Conservation (phyloP, 1,284 basidiomycete species). For the Trichosporon asahii region DNA sequence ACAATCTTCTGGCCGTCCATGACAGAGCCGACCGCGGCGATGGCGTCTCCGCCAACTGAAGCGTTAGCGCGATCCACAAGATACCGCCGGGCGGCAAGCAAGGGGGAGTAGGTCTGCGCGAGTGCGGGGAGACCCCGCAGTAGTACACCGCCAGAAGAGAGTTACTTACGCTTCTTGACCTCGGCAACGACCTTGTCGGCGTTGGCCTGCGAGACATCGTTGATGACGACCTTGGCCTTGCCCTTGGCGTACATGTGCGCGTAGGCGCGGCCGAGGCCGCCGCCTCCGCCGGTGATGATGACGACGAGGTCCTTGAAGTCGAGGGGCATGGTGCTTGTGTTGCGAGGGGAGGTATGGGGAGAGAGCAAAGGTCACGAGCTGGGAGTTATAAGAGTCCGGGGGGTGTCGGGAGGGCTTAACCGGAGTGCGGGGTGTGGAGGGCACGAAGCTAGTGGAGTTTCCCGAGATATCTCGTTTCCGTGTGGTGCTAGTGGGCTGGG, state of each 20-base stretch:
- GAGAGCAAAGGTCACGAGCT: not conserved
- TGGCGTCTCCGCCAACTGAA: conserved; percentile 78
- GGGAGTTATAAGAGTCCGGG: not conserved
- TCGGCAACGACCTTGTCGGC: conserved; percentile 91
- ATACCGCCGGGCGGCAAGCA: not conserved
- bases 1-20: conserved; percentile 85
- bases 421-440: not conserved
- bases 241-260: conserved; percentile 82
- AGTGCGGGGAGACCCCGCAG: not conserved
- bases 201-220: conserved; percentile 83
- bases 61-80: not conserved
- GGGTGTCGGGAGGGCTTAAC: not conserved
- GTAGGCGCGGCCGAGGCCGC: conserved; percentile 91
- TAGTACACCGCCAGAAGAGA: too few species aligned
- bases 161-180: conserved; percentile 68
- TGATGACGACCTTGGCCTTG: conserved; percentile 91
- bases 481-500: not conserved
- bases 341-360: not conserved
- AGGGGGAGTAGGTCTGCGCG: not conserved
- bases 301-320: conserved; percentile 86
- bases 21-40: conserved; percentile 82
- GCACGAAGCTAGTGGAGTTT: not conserved
- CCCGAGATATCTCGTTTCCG: not conserved
- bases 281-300: conserved; percentile 92
- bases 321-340: conserved; percentile 21